Evolutionary conservation across 2,329 filamentous ascomycete genomes (phyloP), one percentile per base, ranked within the genome.

Genomic region (Aspergillus transmontanensis): DNA sequence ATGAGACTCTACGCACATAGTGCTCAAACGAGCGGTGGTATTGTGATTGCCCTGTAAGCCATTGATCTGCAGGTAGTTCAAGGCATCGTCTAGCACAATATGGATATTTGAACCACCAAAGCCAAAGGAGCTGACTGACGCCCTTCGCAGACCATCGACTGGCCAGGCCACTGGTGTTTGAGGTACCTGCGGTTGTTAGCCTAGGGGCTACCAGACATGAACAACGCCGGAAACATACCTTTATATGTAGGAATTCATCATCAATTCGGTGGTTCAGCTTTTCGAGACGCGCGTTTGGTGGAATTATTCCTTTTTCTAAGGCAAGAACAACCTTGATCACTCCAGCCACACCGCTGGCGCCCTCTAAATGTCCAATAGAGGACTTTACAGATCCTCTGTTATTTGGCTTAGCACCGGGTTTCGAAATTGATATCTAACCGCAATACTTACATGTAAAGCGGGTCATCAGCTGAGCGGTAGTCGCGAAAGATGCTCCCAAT

Each of bases 401-500:
- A 4, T 16, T n/a, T 30, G 16, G 3, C 32, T 46, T n/a, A 32
- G 56, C n/a, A 32, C 30, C 12, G 3, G 0, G 28, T 21, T 7
- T n/a, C 26, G 23, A 30, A 4, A 41, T 28, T 39, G 12, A 14
- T 14, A 9, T 4, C 39, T 10, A 12, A 21, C 2, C 0, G 19
- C 7, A 19, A 3, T 16, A 23, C 39, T 21, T 43, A 58, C 56
- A 74, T 63, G 14, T 58, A 57, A 4, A 74, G 61, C 5, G 59
- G 54, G 11, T 46, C 2, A 55, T 55, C 4, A 58, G 45, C 23
- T 54, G 57, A 19, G 30, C 50, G 34, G 16, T 54, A 50, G n/a
- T 54, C 4, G 2, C 63, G 56, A 23, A 69, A 57, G 0, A 84
- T 80, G 6, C 77, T 76, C 39, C 79, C 73, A 36, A 87, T 79